These are phyloP conservation scores for Carex scoparia DNA, from an alignment of 176 grass and related monocot species.

Conservation along the genomic window DNA sequence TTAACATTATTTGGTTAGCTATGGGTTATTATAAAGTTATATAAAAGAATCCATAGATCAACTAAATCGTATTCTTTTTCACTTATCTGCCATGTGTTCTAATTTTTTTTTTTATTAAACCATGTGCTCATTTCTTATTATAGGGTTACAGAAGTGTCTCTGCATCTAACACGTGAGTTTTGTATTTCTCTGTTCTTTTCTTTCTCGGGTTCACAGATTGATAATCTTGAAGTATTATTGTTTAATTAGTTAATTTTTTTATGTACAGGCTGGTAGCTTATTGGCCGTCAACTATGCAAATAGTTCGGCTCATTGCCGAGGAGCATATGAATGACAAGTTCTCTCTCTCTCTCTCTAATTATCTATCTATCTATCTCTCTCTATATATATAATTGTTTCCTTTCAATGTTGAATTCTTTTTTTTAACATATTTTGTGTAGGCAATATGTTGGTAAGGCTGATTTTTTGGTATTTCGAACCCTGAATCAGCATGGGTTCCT, in stretches of 20 bases:
- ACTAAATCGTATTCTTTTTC: not conserved
- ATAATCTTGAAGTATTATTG: conserved; percentile 12
- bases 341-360: conserved; percentile 8
- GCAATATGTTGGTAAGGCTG: conserved; percentile 89
- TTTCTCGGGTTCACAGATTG: not conserved
- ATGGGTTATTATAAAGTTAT: not conserved
- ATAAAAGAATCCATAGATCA: not conserved
- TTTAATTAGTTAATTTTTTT: conserved; percentile 23
- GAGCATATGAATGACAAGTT: conserved; percentile 98
- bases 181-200: not conserved
- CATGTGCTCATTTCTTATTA: not conserved
- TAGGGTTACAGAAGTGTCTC: conserved; percentile 93
- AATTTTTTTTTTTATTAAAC: too few species aligned
- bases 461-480: conserved; percentile 82
- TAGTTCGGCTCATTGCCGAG: conserved; percentile 90
- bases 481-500: conserved; percentile 96
- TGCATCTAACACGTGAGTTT: conserved; percentile 87
- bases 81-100: not conserved
- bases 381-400: not conserved
- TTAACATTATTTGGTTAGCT: not conserved
- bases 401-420: conserved; percentile 23
- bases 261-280: conserved; percentile 68
- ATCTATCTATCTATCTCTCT: not conserved
- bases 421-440: conserved; percentile 38
- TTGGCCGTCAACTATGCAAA: conserved; percentile 97